Conservation (phyloP, 202 grass and related monocot genomes). For the Zizania palustris region DNA sequence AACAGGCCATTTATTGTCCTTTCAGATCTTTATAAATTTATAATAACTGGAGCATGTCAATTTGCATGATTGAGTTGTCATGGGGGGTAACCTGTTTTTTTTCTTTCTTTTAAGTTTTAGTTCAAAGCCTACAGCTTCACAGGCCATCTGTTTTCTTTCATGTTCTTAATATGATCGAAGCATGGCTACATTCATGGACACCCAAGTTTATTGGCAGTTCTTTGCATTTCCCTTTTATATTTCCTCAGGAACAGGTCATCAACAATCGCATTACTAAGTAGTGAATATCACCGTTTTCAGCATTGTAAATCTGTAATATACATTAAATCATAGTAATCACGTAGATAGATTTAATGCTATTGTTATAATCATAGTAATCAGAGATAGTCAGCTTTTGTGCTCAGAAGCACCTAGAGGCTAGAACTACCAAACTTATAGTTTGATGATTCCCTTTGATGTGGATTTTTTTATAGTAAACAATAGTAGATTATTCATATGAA, state of each 20-base stretch:
- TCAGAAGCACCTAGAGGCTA: not conserved
- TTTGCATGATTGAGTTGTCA: not conserved
- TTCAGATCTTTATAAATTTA: not conserved
- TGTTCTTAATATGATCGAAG: not conserved
- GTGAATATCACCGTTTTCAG: not conserved
- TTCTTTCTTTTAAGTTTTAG: not conserved
- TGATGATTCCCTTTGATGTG: not conserved
- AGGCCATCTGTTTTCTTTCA: not conserved
- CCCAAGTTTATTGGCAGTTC: not conserved
- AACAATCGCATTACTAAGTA: not conserved
- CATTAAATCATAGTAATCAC: not conserved
- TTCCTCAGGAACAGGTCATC: not conserved
- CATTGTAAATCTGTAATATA: not conserved
- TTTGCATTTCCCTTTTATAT: constrained; percentile 18
- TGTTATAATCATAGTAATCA: not conserved
- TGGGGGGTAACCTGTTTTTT: not conserved
- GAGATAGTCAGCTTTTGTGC: not conserved
- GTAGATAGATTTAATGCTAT: not conserved
- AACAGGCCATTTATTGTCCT: constrained; percentile 10
- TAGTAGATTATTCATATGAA: not conserved
- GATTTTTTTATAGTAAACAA: not conserved
- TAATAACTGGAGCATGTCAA: not conserved
- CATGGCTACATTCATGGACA: too few species aligned
- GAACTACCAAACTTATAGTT: not conserved
- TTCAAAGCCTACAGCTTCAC: not conserved